Evolutionary conservation across 2,329 filamentous ascomycete genomes (phyloP).

Genomic region (Pestalotiopsis sp.): DNA sequence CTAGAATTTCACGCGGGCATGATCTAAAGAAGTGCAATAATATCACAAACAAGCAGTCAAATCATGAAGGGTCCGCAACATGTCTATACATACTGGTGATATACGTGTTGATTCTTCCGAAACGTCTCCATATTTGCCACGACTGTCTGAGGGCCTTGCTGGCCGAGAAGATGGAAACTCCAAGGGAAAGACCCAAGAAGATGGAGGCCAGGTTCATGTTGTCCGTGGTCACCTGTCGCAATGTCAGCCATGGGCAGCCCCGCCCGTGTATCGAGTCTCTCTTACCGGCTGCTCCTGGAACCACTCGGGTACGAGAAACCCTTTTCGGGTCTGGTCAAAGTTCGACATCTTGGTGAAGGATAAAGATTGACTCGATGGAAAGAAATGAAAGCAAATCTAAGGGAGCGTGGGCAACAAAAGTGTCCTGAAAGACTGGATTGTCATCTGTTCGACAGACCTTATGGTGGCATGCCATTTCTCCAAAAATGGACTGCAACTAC

Average conservation of each 20-base stretch:
- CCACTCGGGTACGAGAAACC: slow-evolving; percentile 13
- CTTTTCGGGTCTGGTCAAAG: not conserved
- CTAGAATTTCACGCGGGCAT: too few relatives aligned
- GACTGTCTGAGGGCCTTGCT: slow-evolving; percentile 33
- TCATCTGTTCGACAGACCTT: not conserved
- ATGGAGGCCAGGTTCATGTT: slow-evolving; percentile 32
- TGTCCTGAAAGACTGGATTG: not conserved
- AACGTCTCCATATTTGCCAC: slow-evolving; percentile 21
- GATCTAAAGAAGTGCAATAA: not conserved
- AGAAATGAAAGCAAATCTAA: not conserved
- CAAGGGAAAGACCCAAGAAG: slow-evolving; percentile 30
- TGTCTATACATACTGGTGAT: slow-evolving; percentile 20
- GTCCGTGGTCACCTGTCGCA: not conserved
- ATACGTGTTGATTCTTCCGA: slow-evolving; percentile 29
- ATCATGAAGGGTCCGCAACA: not conserved
- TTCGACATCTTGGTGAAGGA: not conserved
- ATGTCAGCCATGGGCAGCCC: not conserved
- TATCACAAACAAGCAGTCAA: not conserved
- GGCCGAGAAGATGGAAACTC: slow-evolving; percentile 30
- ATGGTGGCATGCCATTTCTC: not conserved
- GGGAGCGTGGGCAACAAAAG: not conserved
- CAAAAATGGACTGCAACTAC: not conserved
- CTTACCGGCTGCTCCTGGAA: slow-evolving; percentile 11
- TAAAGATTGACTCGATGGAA: not conserved
- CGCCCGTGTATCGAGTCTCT: not conserved